These are phyloP conservation scores for Parasitella parasitica DNA, from an alignment of 371 early-diverging fungal genomes.

Conservation along the genomic window DNA sequence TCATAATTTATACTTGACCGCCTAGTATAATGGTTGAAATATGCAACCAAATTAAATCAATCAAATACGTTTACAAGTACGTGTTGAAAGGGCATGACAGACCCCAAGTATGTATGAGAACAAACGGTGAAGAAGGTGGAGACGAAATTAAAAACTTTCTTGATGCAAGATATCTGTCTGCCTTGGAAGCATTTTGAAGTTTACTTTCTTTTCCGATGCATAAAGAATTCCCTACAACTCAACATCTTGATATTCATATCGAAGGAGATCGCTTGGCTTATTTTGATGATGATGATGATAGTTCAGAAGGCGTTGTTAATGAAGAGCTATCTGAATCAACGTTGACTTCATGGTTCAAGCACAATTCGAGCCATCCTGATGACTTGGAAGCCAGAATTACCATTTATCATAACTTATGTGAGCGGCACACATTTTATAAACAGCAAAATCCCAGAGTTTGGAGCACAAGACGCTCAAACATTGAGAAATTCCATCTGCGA, in stretches of 20 bases:
- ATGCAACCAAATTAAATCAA: slow-evolving; percentile 5
- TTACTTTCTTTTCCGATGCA: not conserved
- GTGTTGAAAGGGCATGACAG: slow-evolving; percentile 33
- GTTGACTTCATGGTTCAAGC: not conserved
- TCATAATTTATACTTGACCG: slow-evolving; percentile 10
- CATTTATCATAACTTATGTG: not conserved
- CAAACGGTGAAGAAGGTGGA: not conserved
- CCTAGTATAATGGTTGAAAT: slow-evolving; percentile 33
- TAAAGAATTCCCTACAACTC: not conserved
- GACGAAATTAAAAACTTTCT: slow-evolving; percentile 20
- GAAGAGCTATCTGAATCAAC: not conserved
- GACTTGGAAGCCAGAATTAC: not conserved
- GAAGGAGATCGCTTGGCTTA: not conserved
- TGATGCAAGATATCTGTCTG: slow-evolving; percentile 9
- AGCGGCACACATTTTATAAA: not conserved
- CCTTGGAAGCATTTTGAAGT: not conserved
- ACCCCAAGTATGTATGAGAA: not conserved
- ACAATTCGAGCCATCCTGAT: not conserved
- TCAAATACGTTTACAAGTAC: slow-evolving; percentile 46
- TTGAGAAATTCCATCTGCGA: not conserved
- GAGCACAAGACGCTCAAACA: not conserved
- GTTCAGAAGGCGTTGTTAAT: not conserved
- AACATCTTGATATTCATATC: not conserved
- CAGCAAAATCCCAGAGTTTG: not conserved
- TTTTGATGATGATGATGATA: not conserved